phyloP scores from a whole-genome alignment of 2,329 filamentous ascomycete species.

The Alternaria sp. region DNA sequence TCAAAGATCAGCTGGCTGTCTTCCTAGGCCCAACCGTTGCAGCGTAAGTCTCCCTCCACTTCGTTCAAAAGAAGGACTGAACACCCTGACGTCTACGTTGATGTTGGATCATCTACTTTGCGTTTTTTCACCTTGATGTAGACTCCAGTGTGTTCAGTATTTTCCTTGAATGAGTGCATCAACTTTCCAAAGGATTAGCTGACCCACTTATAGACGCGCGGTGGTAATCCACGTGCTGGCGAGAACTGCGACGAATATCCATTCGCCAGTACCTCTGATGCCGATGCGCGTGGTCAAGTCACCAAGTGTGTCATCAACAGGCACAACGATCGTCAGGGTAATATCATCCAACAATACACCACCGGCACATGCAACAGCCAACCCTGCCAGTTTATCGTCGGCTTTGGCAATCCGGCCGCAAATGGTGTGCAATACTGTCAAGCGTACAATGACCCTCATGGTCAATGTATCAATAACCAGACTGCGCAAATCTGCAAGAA shows the following conservation, averaged over 20 bases:
- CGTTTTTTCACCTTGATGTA: background rate
- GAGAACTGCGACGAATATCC: background rate
- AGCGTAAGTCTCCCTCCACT: background rate
- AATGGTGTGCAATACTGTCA: background rate
- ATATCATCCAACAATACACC: background rate
- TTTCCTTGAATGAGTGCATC: background rate
- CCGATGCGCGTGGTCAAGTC: background rate
- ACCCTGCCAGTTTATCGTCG: background rate
- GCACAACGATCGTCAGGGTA: background rate
- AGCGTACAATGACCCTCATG: background rate
- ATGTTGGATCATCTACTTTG: background rate
- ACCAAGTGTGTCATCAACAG: background rate
- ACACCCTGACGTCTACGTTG: background rate
- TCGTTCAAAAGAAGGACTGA: background rate
- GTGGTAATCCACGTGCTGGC: background rate
- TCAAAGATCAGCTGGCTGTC: background rate
- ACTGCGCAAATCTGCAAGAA: background rate
- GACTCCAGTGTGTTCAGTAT: background rate
- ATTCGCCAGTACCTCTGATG: background rate
- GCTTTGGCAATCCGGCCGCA: background rate
- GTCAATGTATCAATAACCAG: background rate
- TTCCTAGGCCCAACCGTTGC: background rate
- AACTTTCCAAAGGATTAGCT: background rate
- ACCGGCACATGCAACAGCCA: background rate
- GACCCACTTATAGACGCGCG: background rate